These are phyloP conservation scores for Epichloe festucae DNA, from an alignment of 2,329 filamentous ascomycete species.

Conservation along the genomic window DNA sequence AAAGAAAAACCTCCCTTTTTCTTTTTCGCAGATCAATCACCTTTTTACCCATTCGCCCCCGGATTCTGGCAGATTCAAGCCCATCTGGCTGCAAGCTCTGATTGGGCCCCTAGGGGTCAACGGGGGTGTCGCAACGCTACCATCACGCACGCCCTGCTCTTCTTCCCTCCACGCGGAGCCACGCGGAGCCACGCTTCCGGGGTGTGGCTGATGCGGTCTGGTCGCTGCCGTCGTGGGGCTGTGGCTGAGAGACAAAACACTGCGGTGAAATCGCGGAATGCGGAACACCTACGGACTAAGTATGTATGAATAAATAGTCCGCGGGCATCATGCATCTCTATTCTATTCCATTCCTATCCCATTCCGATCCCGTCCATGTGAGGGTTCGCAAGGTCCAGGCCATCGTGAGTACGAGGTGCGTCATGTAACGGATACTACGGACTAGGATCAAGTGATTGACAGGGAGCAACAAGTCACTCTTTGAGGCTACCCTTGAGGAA, in stretches of 20 bases:
- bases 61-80: not conserved
- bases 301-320: too few species aligned
- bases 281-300: too few species aligned
- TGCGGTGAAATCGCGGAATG: not conserved
- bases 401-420: not conserved
- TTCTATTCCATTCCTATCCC: too few species aligned
- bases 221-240: not conserved
- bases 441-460: not conserved
- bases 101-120: not conserved
- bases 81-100: not conserved
- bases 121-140: not conserved
- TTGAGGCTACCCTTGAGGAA: not conserved
- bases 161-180: not conserved
- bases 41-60: not conserved
- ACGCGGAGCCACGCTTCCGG: not conserved
- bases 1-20: too few species aligned
- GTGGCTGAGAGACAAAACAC: not conserved
- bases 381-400: too few species aligned
- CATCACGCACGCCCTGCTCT: not conserved
- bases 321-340: too few species aligned
- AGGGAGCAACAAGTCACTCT: too few species aligned
- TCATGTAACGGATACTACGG: not conserved
- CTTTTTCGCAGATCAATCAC: not conserved
- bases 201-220: not conserved
- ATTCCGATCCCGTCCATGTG: too few species aligned